Evolutionary conservation across 495 filamentous ascomycete species (phyloP).

Genomic region (Hypomontagnella monticulosa): DNA sequence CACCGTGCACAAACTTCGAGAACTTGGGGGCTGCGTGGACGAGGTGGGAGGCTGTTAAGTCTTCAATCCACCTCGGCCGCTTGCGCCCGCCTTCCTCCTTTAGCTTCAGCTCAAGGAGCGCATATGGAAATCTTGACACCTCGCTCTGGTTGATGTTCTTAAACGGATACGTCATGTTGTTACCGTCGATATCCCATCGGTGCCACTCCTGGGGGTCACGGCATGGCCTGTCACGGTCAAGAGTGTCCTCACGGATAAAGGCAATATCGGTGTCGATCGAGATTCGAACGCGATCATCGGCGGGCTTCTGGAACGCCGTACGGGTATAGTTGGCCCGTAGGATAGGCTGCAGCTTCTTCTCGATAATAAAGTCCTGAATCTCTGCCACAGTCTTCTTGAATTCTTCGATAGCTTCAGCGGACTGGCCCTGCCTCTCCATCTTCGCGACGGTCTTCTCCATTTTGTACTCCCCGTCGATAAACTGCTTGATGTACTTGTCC

Average conservation of each 20-base stretch:
- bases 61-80: conserved; percentile 84
- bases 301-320: conserved; percentile 95
- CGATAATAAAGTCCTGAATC: conserved; percentile 81
- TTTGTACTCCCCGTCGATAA: conserved; percentile 85
- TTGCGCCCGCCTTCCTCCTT: conserved; percentile 72
- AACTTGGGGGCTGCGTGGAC: conserved; percentile 90
- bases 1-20: conserved; percentile 95
- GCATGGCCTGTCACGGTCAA: conserved; percentile 86
- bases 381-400: conserved; percentile 77
- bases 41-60: conserved; percentile 90
- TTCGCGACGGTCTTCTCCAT: conserved; percentile 91
- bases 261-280: conserved; percentile 93
- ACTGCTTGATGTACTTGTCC: conserved; percentile 90
- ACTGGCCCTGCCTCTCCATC: conserved; percentile 73
- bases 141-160: conserved; percentile 85
- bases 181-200: conserved; percentile 84
- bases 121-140: conserved; percentile 90
- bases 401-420: conserved; percentile 68
- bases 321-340: conserved; percentile 92
- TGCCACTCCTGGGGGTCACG: conserved; percentile 91
- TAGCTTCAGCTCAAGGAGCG: conserved; percentile 91
- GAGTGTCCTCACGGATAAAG: conserved; percentile 89
- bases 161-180: conserved; percentile 87
- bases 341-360: conserved; percentile 81
- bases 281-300: conserved; percentile 88